Conservation (phyloP, 2,329 filamentous ascomycete genomes). For the Colletotrichum sp. region DNA sequence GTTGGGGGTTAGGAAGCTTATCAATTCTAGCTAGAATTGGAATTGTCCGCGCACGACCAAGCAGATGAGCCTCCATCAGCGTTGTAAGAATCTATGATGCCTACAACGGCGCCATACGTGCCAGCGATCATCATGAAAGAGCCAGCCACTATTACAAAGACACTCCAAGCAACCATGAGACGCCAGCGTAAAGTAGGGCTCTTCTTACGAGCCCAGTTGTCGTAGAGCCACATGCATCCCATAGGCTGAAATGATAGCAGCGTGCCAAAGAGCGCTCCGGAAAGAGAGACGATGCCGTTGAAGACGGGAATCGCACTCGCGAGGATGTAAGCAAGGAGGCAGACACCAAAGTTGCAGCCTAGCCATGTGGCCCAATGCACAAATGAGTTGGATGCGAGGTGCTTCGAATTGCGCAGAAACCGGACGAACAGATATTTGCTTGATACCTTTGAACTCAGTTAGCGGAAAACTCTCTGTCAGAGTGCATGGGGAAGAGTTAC, state of each 20-base stretch:
- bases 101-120: constrained; percentile 12
- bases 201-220: constrained; percentile 26
- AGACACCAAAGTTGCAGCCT: constrained; percentile 23
- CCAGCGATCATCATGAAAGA: constrained; percentile 9
- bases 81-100: constrained; percentile 7
- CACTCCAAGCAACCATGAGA: constrained; percentile 21
- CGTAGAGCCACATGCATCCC: constrained; percentile 32
- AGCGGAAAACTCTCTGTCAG: background rate
- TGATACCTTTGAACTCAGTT: background rate
- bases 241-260: constrained; percentile 33
- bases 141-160: constrained; percentile 23
- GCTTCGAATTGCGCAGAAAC: constrained; percentile 31
- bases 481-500: constrained; percentile 13
- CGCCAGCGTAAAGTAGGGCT: constrained; percentile 8
- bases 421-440: constrained; percentile 35
- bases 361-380: constrained; percentile 35
- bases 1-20: rapidly evolving
- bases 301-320: constrained; percentile 29
- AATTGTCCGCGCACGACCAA: constrained; percentile 22
- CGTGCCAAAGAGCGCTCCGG: constrained; percentile 33
- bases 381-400: constrained; percentile 29
- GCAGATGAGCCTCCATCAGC: background rate
- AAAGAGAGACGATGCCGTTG: constrained; percentile 28
- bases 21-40: background rate
- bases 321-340: constrained; percentile 26